phyloP scores from a whole-genome alignment of 1,139 yeast genomes.

The Trichomonascaceae sp. region DNA sequence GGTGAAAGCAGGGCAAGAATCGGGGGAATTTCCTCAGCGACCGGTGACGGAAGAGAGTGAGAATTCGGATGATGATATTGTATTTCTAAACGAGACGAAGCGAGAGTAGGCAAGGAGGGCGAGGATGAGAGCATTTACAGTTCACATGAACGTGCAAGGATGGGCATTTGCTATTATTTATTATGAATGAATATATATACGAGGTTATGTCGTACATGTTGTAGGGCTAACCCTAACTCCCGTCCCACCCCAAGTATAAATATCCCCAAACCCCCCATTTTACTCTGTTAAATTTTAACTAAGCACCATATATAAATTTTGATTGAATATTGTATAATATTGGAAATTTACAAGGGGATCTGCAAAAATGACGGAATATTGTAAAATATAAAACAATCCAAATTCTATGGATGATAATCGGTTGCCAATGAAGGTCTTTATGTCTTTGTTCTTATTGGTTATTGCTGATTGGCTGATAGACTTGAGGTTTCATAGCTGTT shows the following conservation, averaged over 20 bases:
- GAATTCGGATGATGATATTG: conserved; percentile 6
- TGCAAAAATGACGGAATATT: neutral
- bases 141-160: too few species aligned
- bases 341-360: neutral
- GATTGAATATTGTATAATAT: neutral
- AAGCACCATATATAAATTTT: neutral
- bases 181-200: too few species aligned
- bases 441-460: neutral
- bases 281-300: neutral
- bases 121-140: too few species aligned
- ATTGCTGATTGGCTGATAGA: neutral
- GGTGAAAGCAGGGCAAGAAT: neutral
- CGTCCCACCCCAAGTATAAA: neutral
- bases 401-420: neutral
- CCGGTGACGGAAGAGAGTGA: neutral
- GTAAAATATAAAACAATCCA: neutral
- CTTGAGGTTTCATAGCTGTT: neutral
- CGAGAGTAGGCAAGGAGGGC: neutral
- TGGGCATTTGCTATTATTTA: too few species aligned
- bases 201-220: neutral
- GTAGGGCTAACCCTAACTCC: neutral
- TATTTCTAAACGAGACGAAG: conserved; percentile 6
- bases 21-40: neutral
- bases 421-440: neutral
- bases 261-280: neutral